phyloP scores from a whole-genome alignment of 805 yeast species.

The Diddensiella santjacobensis region DNA sequence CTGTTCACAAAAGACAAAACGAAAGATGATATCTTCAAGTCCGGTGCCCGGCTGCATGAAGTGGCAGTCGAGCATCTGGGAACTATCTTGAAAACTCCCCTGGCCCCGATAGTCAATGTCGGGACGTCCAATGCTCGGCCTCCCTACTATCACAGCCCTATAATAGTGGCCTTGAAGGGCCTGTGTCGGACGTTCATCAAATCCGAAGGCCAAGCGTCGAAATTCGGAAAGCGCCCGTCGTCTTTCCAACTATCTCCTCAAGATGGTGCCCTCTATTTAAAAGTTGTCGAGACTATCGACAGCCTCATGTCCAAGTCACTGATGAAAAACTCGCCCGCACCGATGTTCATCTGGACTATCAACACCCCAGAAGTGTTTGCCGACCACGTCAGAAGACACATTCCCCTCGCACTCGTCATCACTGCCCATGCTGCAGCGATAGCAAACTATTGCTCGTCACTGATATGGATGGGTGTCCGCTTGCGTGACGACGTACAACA shows the following conservation, averaged over 20 bases:
- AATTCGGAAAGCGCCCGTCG: not conserved
- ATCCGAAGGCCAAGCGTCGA: not conserved
- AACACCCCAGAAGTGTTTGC: not conserved
- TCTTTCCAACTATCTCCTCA: not conserved
- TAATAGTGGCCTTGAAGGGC: not conserved
- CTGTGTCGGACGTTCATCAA: not conserved
- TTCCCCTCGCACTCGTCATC: constrained; percentile 1
- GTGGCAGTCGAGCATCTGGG: not conserved
- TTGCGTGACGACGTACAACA: not conserved
- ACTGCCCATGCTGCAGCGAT: constrained; percentile 5
- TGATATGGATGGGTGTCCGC: constrained; percentile 3
- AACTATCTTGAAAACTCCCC: not conserved
- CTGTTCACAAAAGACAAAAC: not conserved
- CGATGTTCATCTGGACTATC: constrained; percentile 5
- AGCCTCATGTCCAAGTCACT: not conserved
- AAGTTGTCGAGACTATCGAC: not conserved
- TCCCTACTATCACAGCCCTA: constrained; percentile 2
- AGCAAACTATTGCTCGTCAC: not conserved
- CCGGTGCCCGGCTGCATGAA: not conserved
- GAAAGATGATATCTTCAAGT: not conserved
- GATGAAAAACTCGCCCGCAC: not conserved
- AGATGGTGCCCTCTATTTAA: not conserved
- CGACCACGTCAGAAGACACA: not conserved
- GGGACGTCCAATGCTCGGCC: not conserved
- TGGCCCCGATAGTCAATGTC: not conserved